Percentiles rank a stretch among this genome's conserved stretches.
Conservation (phyloP, 805 yeast species). For the Saturnispora kantuleensis region DNA sequence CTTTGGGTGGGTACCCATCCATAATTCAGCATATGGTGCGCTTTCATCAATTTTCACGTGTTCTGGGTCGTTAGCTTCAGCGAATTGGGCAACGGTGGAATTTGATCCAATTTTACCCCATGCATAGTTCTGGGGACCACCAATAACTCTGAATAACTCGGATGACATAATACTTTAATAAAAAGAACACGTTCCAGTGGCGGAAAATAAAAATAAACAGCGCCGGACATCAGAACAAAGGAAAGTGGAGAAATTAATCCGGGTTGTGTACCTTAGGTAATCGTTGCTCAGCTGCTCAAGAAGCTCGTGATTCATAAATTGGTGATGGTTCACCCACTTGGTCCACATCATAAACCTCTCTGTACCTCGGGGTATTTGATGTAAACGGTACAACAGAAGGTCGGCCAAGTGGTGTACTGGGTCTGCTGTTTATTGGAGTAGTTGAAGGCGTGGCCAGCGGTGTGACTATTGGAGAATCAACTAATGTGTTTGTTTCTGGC, state of each 20-base stretch:
- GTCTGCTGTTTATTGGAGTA: background rate
- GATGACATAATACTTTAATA: constrained; percentile 15
- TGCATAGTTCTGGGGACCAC: constrained; percentile 32
- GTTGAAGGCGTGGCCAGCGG: constrained; percentile 2
- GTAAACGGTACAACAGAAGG: background rate
- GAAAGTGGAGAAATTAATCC: no score
- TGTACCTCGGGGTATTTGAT: constrained; percentile 19
- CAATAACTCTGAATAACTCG: constrained; percentile 25
- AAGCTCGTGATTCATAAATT: constrained; percentile 12
- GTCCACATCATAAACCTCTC: constrained; percentile 23
- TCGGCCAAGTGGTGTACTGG: no score
- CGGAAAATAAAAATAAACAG: no score
- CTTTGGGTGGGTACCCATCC: constrained; percentile 99
- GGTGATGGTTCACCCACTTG: constrained; percentile 21
- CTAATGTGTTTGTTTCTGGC: constrained; percentile 6
- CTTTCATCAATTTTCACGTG: constrained; percentile 50
- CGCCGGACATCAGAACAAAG: no score
- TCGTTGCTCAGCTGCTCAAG: background rate
- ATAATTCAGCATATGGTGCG: constrained; percentile 91
- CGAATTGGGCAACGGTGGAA: constrained; percentile 86
- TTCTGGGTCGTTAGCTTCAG: constrained; percentile 55
- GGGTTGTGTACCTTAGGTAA: no score
- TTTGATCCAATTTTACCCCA: constrained; percentile 65
- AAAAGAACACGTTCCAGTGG: background rate
- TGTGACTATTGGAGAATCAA: background rate